A percentile compares a stretch with the other conserved stretches of the same genome.
These are phyloP conservation scores for Thozetella sp. DNA, from an alignment of 495 filamentous ascomycete genomes.

Conservation along the genomic window DNA sequence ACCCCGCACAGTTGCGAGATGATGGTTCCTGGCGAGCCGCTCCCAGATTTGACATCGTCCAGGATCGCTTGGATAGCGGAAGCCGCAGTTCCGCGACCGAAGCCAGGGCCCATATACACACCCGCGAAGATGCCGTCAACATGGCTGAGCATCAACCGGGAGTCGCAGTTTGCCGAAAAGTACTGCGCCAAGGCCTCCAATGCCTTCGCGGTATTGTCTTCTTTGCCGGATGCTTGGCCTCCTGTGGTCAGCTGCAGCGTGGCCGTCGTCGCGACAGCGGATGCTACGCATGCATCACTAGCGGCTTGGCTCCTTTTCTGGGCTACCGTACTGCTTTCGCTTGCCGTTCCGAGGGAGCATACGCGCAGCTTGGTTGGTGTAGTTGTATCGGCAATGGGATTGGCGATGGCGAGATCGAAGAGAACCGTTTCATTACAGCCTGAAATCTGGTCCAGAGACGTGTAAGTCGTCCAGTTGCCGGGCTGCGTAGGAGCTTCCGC, in stretches of 20 bases:
- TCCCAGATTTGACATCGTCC: background rate
- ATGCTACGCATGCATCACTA: background rate
- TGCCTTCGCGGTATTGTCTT: background rate
- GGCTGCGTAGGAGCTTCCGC: background rate
- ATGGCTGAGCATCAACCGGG: background rate
- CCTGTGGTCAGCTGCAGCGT: background rate
- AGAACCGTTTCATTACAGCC: background rate
- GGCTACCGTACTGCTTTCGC: background rate
- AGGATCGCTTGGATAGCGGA: background rate
- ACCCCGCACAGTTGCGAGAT: background rate
- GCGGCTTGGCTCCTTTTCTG: background rate
- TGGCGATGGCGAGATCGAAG: background rate
- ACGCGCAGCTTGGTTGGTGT: background rate
- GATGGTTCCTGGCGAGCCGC: background rate
- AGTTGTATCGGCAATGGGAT: background rate
- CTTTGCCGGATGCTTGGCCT: background rate
- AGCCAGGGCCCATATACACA: background rate
- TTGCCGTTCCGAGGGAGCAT: background rate
- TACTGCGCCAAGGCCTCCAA: background rate
- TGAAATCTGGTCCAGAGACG: background rate
- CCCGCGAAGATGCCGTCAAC: background rate
- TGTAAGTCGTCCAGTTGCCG: background rate
- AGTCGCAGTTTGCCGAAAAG: background rate
- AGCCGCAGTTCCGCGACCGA: background rate
- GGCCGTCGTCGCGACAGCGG: background rate